A percentile compares a stretch with the other conserved stretches of the same genome.
phyloP scores from a whole-genome alignment of 2,329 filamentous ascomycete species.

The Ascochyta clinopodiicola region DNA sequence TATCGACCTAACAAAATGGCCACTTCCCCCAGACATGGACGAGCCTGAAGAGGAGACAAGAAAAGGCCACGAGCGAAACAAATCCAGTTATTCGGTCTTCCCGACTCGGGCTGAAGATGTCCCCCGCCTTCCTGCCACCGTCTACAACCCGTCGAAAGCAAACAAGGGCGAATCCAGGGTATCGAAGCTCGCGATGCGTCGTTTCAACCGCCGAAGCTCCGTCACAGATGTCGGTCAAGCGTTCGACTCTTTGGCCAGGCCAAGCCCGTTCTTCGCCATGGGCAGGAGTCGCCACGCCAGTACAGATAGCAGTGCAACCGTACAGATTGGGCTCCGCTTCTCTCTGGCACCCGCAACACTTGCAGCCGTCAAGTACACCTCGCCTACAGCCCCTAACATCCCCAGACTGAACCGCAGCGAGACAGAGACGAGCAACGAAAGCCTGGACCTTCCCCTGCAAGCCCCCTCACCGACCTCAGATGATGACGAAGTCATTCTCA shows the following conservation, averaged over 20 bases:
- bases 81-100: constrained; percentile 49
- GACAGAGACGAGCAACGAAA: constrained; percentile 36
- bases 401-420: constrained; percentile 32
- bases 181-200: constrained; percentile 41
- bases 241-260: constrained; percentile 46
- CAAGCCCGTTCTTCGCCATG: constrained; percentile 48
- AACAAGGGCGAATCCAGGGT: constrained; percentile 24
- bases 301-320: constrained; percentile 69
- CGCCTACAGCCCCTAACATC: constrained; percentile 14
- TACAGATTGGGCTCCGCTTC: constrained; percentile 73
- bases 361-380: constrained; percentile 39
- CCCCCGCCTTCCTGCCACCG: constrained; percentile 47
- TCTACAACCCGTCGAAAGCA: constrained; percentile 42
- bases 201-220: constrained; percentile 43
- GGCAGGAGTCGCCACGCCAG: constrained; percentile 49
- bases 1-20: constrained; percentile 47
- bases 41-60: constrained; percentile 26
- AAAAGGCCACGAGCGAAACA: constrained; percentile 33
- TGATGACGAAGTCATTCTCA: constrained; percentile 22
- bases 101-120: constrained; percentile 49
- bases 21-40: constrained; percentile 40
- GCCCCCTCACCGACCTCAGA: constrained; percentile 27
- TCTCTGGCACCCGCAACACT: constrained; percentile 56
- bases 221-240: constrained; percentile 48
- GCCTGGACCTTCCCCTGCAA: constrained; percentile 42